A percentile compares a stretch with the other conserved stretches of the same genome.
phyloP scores from a whole-genome alignment of 2,329 filamentous ascomycete genomes.

The Aspergillus sp. region DNA sequence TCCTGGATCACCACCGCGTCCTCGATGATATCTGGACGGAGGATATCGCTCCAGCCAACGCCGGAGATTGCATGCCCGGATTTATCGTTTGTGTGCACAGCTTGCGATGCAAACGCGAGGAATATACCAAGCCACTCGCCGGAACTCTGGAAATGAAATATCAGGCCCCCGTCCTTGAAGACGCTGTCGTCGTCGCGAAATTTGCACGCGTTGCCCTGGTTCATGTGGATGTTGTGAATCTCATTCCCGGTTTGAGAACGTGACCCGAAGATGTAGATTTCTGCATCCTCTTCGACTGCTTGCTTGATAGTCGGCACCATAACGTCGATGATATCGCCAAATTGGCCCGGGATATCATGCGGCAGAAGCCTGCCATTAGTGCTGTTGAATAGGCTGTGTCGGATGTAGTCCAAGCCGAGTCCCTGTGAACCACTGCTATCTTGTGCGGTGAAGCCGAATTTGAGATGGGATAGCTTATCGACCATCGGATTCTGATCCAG shows the following conservation, averaged over 20 bases:
- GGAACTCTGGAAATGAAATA: constrained; percentile 12
- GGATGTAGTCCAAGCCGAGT: constrained; percentile 18
- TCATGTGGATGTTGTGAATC: constrained; percentile 25
- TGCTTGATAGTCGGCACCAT: constrained; percentile 15
- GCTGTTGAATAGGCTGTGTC: constrained; percentile 16
- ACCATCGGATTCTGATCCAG: constrained; percentile 15
- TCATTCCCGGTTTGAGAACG: constrained; percentile 4
- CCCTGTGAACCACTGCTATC: neutral
- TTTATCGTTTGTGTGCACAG: constrained; percentile 14
- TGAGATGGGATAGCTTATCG: constrained; percentile 9
- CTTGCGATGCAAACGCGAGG: constrained; percentile 21
- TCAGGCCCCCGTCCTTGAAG: constrained; percentile 20
- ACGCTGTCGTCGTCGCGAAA: constrained; percentile 15
- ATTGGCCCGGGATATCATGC: constrained; percentile 17
- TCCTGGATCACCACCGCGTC: constrained; percentile 2
- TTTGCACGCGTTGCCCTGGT: constrained; percentile 17
- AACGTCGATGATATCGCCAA: constrained; percentile 36
- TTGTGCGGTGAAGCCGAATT: constrained; percentile 14
- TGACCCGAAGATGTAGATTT: constrained; percentile 20
- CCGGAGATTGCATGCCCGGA: constrained; percentile 5
- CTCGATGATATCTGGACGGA: constrained; percentile 1
- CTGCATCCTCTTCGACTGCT: constrained; percentile 13
- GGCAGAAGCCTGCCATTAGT: constrained; percentile 18
- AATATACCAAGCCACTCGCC: constrained; percentile 20
- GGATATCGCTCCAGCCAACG: constrained; percentile 4